Base-by-base conservation (phyloP, 768 basidiomycete genomes). In the Tephrocybe rancida region DNA sequence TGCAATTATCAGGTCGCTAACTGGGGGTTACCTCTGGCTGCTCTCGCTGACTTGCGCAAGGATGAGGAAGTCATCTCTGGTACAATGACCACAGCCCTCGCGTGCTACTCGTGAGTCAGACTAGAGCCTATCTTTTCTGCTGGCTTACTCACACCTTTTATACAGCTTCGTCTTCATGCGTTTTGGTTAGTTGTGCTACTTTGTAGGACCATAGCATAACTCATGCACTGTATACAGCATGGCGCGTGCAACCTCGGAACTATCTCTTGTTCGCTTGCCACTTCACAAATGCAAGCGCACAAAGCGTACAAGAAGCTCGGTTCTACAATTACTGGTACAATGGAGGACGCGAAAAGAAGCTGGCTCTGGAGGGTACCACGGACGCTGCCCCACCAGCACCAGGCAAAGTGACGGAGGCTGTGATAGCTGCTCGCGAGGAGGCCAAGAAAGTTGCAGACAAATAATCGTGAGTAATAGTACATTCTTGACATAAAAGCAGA, bases 41-140 rank as follows among this genome's bases (percentile, higher is more conserved):
- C 96, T 38, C 76, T 99, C 39, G 66, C 94, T 5, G 96, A 99
- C 75, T 74, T 98, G 65, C 78, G 75, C 58, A 97, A 95, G 67
- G 94, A 98, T 83, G 94, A 97, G 70, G 92, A 97, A 63, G 81
- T 93, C 67, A 99, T 99, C 61, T 98, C 95, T 45, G 96, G 95
- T 14, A 83, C 94, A 29, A 99, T 99, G 96, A 95, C 94, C 1
- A 84, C 91, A 41, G 91, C 96, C 21, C 81, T 99, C 37, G 82
- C 85, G 8, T 80, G 77, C 54, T 99, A 99, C 73, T 98, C 96
- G 95, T 98, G 67, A 74, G 94, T 87, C 44, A n/a, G 29, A 55
- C n/a, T 26, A 55, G 42, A 39, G 56, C 45, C 38, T 19, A 19
- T 37, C 48, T 46, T 43, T 58, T 35, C 56, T 53, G 35, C 53